Percentiles rank a stretch among this genome's conserved stretches.
phyloP scores from a whole-genome alignment of 23 red algal genomes.

The Agarophyton chilense region DNA sequence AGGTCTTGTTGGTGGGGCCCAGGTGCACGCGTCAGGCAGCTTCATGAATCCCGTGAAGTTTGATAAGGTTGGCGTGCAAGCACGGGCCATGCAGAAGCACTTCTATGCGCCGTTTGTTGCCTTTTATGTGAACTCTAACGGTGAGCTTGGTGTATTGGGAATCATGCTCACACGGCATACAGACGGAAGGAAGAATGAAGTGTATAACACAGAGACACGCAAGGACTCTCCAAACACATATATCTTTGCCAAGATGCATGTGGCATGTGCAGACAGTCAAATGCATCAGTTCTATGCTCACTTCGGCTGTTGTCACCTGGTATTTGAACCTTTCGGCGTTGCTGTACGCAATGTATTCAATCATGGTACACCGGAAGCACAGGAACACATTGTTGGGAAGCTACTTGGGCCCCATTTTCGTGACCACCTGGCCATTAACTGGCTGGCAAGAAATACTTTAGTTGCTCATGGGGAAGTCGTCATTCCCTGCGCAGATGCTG shows the following conservation, averaged over 20 bases:
- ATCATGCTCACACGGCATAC: constrained; percentile 54
- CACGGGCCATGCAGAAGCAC: constrained; percentile 37
- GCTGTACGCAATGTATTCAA: constrained; percentile 63
- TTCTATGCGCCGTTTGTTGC: constrained; percentile 71
- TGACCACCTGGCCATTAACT: constrained; percentile 73
- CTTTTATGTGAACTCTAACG: constrained; percentile 48
- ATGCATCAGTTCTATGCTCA: constrained; percentile 72
- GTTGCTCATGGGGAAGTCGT: constrained; percentile 47
- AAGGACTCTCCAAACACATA: constrained; percentile 46
- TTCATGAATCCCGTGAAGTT: constrained; percentile 44
- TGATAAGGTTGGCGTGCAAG: constrained; percentile 16
- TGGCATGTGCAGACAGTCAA: constrained; percentile 78
- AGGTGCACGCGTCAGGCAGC: constrained; percentile 23
- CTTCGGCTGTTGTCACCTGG: constrained; percentile 61
- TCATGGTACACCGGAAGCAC: constrained; percentile 15
- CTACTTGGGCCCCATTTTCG: constrained; percentile 55
- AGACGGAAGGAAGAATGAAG: constrained; percentile 19
- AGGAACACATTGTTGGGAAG: constrained; percentile 50
- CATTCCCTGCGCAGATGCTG: constrained; percentile 57
- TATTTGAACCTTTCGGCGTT: constrained; percentile 62
- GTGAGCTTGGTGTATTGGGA: constrained; percentile 51
- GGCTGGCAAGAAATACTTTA: constrained; percentile 63
- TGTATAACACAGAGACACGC: constrained; percentile 43
- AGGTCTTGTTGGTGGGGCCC: neutral
- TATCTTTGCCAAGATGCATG: constrained; percentile 72